phyloP scores from a whole-genome alignment of 805 yeast genomes.

The Schwanniomyces sp. region DNA sequence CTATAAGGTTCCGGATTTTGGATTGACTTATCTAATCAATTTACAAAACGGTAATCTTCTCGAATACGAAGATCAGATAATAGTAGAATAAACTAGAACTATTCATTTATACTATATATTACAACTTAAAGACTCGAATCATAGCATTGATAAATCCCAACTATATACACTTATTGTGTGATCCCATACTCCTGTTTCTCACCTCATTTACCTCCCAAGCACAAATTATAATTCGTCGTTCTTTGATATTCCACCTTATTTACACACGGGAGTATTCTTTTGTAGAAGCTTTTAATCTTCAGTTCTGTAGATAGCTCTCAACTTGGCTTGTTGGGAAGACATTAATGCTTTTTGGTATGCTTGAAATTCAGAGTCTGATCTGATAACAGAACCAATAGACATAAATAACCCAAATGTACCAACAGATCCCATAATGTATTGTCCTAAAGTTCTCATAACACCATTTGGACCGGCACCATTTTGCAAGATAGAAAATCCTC shows the following conservation, averaged over 20 bases:
- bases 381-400: slow-evolving; percentile 92
- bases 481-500: slow-evolving; percentile 86
- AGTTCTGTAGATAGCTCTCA: slow-evolving; percentile 27
- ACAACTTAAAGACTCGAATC: background rate
- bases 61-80: slow-evolving; percentile 11
- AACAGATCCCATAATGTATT: slow-evolving; percentile 93
- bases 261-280: background rate
- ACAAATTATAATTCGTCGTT: background rate
- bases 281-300: slow-evolving; percentile 1
- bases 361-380: slow-evolving; percentile 59
- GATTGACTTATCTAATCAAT: slow-evolving; percentile 62
- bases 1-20: slow-evolving; percentile 71
- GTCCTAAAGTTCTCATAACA: slow-evolving; percentile 93
- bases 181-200: background rate
- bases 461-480: slow-evolving; percentile 99
- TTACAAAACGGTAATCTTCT: slow-evolving; percentile 18
- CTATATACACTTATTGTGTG: background rate
- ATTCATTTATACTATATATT: background rate
- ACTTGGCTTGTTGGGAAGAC: slow-evolving; percentile 22
- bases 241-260: background rate
- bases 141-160: slow-evolving; percentile 1
- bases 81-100: background rate
- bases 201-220: background rate
- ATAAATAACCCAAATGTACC: slow-evolving; percentile 95
- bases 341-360: slow-evolving; percentile 31